Conservation (phyloP, 2,329 filamentous ascomycete genomes). For the Phialophora expanda region DNA sequence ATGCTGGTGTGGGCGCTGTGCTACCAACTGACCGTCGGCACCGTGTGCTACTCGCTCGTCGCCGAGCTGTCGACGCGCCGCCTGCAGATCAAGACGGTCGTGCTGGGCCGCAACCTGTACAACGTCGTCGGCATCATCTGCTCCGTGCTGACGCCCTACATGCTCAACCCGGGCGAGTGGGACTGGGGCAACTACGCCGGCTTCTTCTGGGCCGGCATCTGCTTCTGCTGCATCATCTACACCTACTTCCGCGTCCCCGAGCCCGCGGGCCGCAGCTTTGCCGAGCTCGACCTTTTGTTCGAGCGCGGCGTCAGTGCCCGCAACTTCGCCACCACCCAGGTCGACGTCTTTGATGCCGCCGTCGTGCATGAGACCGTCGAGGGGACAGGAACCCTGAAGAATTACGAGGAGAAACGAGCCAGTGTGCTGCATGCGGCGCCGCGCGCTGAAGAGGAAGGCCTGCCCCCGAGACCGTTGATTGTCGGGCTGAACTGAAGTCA, state of each 20-base stretch:
- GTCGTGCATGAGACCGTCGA: slow-evolving; percentile 30
- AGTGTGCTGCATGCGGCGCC: slow-evolving; percentile 8
- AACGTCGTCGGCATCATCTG: slow-evolving; percentile 83
- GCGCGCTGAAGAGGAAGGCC: slow-evolving; percentile 3
- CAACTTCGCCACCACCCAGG: slow-evolving; percentile 67
- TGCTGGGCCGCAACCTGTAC: slow-evolving; percentile 79
- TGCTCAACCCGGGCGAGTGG: slow-evolving; percentile 84
- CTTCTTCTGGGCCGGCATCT: slow-evolving; percentile 86
- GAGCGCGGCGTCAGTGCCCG: slow-evolving; percentile 73
- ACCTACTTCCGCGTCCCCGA: slow-evolving; percentile 82
- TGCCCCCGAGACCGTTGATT: slow-evolving; percentile 10
- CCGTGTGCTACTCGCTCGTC: slow-evolving; percentile 87
- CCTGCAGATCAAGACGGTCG: slow-evolving; percentile 89
- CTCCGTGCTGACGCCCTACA: slow-evolving; percentile 84
- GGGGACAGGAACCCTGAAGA: slow-evolving; percentile 22
- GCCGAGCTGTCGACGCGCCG: slow-evolving; percentile 81
- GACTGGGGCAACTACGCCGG: slow-evolving; percentile 86
- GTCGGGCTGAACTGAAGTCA: too few relatives aligned
- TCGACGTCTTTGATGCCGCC: slow-evolving; percentile 59
- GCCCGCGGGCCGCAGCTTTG: slow-evolving; percentile 78
- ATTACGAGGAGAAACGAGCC: slow-evolving; percentile 21
- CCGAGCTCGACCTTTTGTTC: slow-evolving; percentile 84
- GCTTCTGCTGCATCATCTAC: slow-evolving; percentile 80
- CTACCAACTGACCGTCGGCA: slow-evolving; percentile 87
- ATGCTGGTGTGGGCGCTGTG: slow-evolving; percentile 82